Percentiles rank a stretch among this genome's conserved stretches.
These are phyloP conservation scores for Penicillium decumbens DNA, from an alignment of 2,329 filamentous ascomycete genomes.

Conservation along the genomic window DNA sequence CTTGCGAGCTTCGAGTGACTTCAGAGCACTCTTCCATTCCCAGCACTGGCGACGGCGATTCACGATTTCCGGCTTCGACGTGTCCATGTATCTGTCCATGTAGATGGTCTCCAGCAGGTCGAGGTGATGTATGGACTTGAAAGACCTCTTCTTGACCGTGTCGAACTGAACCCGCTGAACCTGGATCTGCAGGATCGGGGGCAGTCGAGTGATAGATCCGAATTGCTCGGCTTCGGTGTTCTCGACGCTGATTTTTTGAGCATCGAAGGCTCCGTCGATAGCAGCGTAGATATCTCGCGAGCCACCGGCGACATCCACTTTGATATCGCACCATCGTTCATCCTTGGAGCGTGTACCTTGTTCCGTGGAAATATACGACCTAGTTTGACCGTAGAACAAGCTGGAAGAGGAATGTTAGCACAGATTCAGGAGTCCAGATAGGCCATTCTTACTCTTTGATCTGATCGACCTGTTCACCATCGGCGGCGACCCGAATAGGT, in stretches of 20 bases:
- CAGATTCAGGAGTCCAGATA: slow-evolving; percentile 15
- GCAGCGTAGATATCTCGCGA: slow-evolving; percentile 72
- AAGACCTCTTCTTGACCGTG: slow-evolving; percentile 53
- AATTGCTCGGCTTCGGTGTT: slow-evolving; percentile 59
- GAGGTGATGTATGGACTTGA: slow-evolving; percentile 73
- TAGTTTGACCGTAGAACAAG: slow-evolving; percentile 49
- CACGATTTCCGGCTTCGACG: slow-evolving; percentile 58
- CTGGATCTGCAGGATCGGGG: slow-evolving; percentile 82
- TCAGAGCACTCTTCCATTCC: slow-evolving; percentile 65
- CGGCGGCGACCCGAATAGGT: slow-evolving; percentile 59
- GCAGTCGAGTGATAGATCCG: slow-evolving; percentile 68
- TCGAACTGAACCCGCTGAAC: slow-evolving; percentile 78
- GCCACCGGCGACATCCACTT: slow-evolving; percentile 55
- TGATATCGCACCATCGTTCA: slow-evolving; percentile 60
- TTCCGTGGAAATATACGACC: slow-evolving; percentile 45
- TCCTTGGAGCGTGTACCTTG: slow-evolving; percentile 48
- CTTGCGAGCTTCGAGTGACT: slow-evolving; percentile 49
- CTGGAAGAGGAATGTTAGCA: slow-evolving; percentile 27
- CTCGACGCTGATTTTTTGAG: slow-evolving; percentile 66
- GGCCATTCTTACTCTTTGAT: slow-evolving; percentile 57
- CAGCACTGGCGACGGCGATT: slow-evolving; percentile 65
- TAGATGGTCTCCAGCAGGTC: slow-evolving; percentile 76
- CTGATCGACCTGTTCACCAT: slow-evolving; percentile 73
- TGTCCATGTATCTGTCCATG: slow-evolving; percentile 78
- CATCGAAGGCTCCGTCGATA: slow-evolving; percentile 79